Evolutionary conservation across 805 yeast species (phyloP).

Genomic region (Wickerhamiella spandovensis): DNA sequence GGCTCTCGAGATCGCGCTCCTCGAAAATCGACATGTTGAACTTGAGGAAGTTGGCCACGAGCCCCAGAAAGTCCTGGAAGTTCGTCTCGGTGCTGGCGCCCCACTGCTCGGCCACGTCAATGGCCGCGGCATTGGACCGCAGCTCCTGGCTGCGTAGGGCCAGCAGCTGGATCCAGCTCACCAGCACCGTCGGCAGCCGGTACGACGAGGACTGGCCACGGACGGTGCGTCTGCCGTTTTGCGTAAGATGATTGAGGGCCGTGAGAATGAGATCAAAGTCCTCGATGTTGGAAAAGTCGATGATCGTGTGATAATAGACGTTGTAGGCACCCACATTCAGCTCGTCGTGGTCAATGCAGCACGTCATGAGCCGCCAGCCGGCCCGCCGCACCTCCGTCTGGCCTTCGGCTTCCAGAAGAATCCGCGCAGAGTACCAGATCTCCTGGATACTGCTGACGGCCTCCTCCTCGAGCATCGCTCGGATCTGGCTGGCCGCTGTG

Average conservation of each 20-base stretch:
- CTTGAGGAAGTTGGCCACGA: constrained; percentile 34
- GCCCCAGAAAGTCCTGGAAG: constrained; percentile 25
- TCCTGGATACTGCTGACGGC: constrained; percentile 52
- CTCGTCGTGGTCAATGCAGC: constrained; percentile 45
- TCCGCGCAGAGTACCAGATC: constrained; percentile 58
- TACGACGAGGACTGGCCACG: constrained; percentile 24
- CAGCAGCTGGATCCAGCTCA: constrained; percentile 26
- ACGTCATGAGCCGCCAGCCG: constrained; percentile 38
- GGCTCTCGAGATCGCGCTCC: constrained; percentile 26
- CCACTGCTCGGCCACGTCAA: constrained; percentile 20
- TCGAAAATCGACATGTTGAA: constrained; percentile 35
- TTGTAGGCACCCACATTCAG: constrained; percentile 35
- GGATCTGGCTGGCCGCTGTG: constrained; percentile 39
- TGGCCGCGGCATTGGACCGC: constrained; percentile 18
- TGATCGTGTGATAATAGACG: constrained; percentile 48
- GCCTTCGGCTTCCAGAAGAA: constrained; percentile 31
- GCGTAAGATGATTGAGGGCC: constrained; percentile 36
- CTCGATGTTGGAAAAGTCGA: constrained; percentile 35
- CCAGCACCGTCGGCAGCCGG: constrained; percentile 28
- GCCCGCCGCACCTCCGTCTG: constrained; percentile 31
- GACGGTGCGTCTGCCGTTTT: constrained; percentile 30
- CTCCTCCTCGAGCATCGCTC: constrained; percentile 36
- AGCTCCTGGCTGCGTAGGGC: constrained; percentile 22
- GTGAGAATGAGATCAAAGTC: constrained; percentile 39
- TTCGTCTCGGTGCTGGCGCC: constrained; percentile 19